Evolutionary conservation across 768 basidiomycete species (phyloP).

Genomic region (Kwoniella heveanensis): DNA sequence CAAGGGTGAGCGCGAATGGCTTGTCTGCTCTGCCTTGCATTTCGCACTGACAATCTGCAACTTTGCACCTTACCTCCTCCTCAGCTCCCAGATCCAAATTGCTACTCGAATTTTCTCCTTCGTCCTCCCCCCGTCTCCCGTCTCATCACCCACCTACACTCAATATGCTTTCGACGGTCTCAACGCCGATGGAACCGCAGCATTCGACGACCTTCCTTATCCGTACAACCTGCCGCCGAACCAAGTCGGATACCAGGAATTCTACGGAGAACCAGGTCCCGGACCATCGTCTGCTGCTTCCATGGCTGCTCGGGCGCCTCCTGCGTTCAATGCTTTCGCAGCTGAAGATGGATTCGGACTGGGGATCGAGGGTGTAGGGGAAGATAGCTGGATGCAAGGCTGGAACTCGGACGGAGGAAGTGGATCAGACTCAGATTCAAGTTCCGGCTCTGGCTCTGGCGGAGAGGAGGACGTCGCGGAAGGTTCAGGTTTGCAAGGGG

Average conservation of each 20-base stretch:
- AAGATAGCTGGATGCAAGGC: conserved; percentile 21
- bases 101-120: conserved; percentile 96
- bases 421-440: conserved; percentile 19
- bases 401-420: conserved; percentile 29
- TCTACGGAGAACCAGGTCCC: conserved; percentile 46
- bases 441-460: not conserved
- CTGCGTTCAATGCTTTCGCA: conserved; percentile 46
- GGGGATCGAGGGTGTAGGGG: conserved; percentile 30
- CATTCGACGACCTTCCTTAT: conserved; percentile 40
- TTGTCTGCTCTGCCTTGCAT: conserved; percentile 7
- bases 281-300: conserved; percentile 36
- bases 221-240: conserved; percentile 42
- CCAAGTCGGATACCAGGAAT: conserved; percentile 43
- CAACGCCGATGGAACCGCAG: conserved; percentile 15
- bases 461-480: conserved; percentile 27
- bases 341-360: conserved; percentile 42
- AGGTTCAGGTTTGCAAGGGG: conserved; percentile 19
- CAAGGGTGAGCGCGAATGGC: conserved; percentile 65
- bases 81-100: conserved; percentile 64
- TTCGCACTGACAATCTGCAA: not conserved
- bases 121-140: conserved; percentile 74
- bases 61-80: not conserved
- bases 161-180: conserved; percentile 29
- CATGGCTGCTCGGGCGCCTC: conserved; percentile 38
- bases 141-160: conserved; percentile 34